Conservation (phyloP, 768 basidiomycete genomes). For the Wakefieldia striispora region DNA sequence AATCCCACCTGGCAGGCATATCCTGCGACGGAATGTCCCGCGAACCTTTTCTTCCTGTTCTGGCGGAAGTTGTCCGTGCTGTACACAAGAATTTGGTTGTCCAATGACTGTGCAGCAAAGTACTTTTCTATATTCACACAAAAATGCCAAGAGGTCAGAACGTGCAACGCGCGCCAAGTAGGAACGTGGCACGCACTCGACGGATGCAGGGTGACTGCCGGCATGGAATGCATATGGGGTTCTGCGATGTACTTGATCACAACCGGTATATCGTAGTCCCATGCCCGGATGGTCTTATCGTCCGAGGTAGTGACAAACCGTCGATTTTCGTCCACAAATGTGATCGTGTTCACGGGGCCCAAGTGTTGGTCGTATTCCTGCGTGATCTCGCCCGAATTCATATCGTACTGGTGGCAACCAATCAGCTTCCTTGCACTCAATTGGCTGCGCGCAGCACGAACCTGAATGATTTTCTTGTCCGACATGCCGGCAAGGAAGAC, state of each 20-base stretch:
- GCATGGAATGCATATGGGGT: conserved; percentile 99
- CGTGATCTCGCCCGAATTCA: conserved; percentile 89
- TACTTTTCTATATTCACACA: conserved; percentile 68
- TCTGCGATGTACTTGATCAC: conserved; percentile 99
- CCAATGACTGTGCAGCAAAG: conserved; percentile 95
- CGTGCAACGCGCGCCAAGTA: conserved; percentile 1
- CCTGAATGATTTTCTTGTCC: conserved; percentile 99
- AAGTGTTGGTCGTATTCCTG: conserved; percentile 99
- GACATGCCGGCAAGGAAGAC: conserved; percentile 98
- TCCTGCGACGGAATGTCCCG: conserved; percentile 94
- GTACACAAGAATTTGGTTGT: conserved; percentile 97
- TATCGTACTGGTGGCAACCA: conserved; percentile 71
- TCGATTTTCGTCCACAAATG: conserved; percentile 97
- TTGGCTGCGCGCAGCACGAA: conserved; percentile 32
- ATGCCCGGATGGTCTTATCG: conserved; percentile 97
- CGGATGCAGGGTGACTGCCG: conserved; percentile 93
- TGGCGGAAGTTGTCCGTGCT: conserved; percentile 98
- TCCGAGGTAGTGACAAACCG: conserved; percentile 98
- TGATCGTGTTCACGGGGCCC: conserved; percentile 97
- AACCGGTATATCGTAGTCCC: conserved; percentile 99
- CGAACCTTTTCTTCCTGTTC: conserved; percentile 97
- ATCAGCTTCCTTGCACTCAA: background rate
- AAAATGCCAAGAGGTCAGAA: conserved; percentile 15
- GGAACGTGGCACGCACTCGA: conserved; percentile 62
- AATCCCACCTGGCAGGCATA: conserved; percentile 98